Conservation (phyloP, 106 monocot genomes). For the Dendrobium catenatum region DNA sequence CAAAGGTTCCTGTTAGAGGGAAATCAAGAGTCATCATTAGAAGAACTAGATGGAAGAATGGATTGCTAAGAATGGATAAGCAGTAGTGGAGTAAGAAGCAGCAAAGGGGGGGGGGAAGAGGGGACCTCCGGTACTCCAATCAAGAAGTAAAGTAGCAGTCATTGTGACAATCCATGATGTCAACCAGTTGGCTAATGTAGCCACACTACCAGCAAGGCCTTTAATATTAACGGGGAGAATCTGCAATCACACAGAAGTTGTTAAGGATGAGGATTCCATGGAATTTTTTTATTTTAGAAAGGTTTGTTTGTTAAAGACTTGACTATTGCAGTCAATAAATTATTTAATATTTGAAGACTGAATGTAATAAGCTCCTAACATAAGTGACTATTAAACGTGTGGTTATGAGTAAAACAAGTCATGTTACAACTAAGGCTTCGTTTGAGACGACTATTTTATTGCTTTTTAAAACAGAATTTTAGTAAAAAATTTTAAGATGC, state of each 20-base stretch:
- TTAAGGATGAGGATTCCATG: not conserved
- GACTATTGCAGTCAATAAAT: no score
- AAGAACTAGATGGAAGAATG: not conserved
- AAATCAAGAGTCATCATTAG: not conserved
- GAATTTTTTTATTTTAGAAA: not conserved
- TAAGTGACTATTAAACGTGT: no score
- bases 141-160: constrained; percentile 79
- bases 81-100: constrained; percentile 9
- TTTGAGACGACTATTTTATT: no score
- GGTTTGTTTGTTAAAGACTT: not conserved
- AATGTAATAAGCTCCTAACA: no score
- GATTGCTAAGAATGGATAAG: not conserved
- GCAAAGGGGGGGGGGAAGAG: constrained; percentile 12
- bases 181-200: constrained; percentile 85
- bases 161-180: constrained; percentile 71
- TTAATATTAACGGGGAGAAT: constrained; percentile 76
- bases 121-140: constrained; percentile 86
- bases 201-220: constrained; percentile 85
- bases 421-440: no score
- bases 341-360: no score
- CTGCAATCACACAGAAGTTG: constrained; percentile 19
- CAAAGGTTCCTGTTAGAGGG: constrained; percentile 51
- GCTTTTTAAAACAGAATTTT: no score
- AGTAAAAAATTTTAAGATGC: no score
- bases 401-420: no score